phyloP scores from a whole-genome alignment of 371 early-diverging fungal species.

The Phascolomyces articulosus region DNA sequence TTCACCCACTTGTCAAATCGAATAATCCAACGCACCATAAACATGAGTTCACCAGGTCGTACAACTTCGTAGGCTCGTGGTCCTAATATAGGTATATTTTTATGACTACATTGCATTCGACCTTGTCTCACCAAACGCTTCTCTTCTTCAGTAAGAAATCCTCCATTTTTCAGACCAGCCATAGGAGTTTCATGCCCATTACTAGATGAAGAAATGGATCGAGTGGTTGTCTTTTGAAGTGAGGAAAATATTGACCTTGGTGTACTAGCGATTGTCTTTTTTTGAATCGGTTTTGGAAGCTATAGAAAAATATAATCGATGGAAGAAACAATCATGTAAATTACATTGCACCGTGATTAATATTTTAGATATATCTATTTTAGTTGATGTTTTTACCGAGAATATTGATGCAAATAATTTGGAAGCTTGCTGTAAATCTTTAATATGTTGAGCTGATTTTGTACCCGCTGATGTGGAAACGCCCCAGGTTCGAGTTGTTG shows the following conservation, averaged over 20 bases:
- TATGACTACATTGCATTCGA: slow-evolving; percentile 17
- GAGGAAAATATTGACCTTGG: slow-evolving; percentile 13
- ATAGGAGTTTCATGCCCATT: background rate
- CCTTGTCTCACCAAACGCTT: slow-evolving; percentile 15
- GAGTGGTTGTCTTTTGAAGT: slow-evolving; percentile 5
- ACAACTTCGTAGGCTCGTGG: slow-evolving; percentile 28
- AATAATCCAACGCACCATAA: slow-evolving; percentile 23
- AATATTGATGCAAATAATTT: slow-evolving; percentile 12
- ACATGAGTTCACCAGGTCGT: slow-evolving; percentile 20
- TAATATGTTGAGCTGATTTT: slow-evolving; percentile 6
- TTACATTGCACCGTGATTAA: no score
- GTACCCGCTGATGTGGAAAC: background rate
- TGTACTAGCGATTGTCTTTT: background rate
- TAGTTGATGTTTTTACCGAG: slow-evolving; percentile 12
- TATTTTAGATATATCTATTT: no score
- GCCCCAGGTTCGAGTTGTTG: background rate
- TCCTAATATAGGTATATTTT: slow-evolving; percentile 27
- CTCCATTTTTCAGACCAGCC: slow-evolving; percentile 15
- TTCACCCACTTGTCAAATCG: slow-evolving; percentile 23
- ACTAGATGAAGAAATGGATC: background rate
- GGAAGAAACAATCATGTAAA: no score
- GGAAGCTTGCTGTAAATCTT: slow-evolving; percentile 11
- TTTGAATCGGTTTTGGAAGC: background rate
- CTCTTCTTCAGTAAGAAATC: slow-evolving; percentile 23
- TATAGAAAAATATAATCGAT: background rate